Conservation (phyloP, 495 filamentous ascomycete species). For the Xanthoparmelia taractica region DNA sequence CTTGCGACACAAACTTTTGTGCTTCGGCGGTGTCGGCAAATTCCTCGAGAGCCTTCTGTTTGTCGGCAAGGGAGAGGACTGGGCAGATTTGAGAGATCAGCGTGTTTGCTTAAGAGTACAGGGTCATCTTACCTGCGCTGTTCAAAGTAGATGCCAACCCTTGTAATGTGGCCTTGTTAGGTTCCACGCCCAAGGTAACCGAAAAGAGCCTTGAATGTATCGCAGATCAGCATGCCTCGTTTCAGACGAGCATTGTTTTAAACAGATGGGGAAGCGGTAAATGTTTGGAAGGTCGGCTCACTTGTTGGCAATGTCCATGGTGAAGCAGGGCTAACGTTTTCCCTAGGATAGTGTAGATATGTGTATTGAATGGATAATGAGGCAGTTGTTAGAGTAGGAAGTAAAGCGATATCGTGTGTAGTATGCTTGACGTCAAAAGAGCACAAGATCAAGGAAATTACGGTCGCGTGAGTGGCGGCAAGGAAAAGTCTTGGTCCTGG, state of each 20-base stretch:
- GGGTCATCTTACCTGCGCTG: conserved; percentile 17
- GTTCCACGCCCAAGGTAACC: conserved; percentile 22
- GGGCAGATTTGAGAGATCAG: not conserved
- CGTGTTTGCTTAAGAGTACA: not conserved
- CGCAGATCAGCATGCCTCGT: not conserved
- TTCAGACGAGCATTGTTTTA: too few species aligned
- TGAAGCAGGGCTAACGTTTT: not conserved
- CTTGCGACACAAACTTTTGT: conserved; percentile 21
- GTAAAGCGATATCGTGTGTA: not conserved
- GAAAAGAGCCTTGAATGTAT: conserved; percentile 22
- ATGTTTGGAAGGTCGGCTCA: not conserved
- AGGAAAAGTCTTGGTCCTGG: not conserved
- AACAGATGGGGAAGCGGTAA: not conserved
- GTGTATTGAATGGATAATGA: too few species aligned
- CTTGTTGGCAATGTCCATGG: conserved; percentile 5
- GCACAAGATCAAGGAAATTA: conserved; percentile 5
- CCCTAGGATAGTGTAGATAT: too few species aligned
- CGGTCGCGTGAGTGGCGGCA: conserved; percentile 4
- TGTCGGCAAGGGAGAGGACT: conserved; percentile 19
- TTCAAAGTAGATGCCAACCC: conserved; percentile 19
- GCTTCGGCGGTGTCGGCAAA: conserved; percentile 22
- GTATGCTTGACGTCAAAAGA: not conserved
- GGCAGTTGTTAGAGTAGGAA: too few species aligned
- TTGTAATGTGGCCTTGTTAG: conserved; percentile 22
- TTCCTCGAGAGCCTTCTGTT: conserved; percentile 20